Evolutionary conservation across 495 filamentous ascomycete species (phyloP), one percentile per base, ranked within the genome.

Genomic region (Neurospora pannonica): DNA sequence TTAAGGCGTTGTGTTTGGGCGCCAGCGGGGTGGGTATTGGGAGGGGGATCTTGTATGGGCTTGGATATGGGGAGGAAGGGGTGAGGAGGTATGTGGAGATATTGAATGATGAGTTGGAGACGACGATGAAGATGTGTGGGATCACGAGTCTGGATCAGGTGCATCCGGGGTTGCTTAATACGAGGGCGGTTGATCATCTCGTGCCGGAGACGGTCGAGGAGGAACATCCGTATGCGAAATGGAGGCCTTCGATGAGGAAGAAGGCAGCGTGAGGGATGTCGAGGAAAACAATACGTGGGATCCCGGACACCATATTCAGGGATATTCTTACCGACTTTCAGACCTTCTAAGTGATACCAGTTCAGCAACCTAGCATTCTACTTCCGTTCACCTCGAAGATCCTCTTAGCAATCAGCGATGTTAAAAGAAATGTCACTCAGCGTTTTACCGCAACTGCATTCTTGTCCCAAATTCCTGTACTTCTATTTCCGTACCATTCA

Each of bases 101-200:
- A 15, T 83, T 96, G 73, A 88, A 88, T 77, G 93, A 95, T 76
- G 93, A 95, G 78, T 81, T 95, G 39, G 89, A 92, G 77, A 92
- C 90, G 5, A 90, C 92, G 7, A 95, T 96, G 93, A 87, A 89
- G 43, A 90, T 94, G 82, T 90, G 87, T 74, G 93, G 92, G 4
- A 88, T 96, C 40, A 94, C 90, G 36, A 85, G 90, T 72, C 83
- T 95, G 9, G 86, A 88, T n/a, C 85, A 94, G 82, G 87, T 90
- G 10, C 87, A 91, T 77, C 91, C 92, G 1, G 90, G 90, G 15
- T 75, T 92, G 60, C 81, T 94, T 70, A 90, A 94, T 79, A 94
- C 93, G 8, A 83, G 83, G 8, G 90, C 88, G 73, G 84, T 94
- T n/a, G 92, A 95, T 76, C 88, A 91, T 77, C 80, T 93, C 34